Base-by-base conservation (phyloP, 2,329 filamentous ascomycete species). In the Chaetomium strumarium region DNA sequence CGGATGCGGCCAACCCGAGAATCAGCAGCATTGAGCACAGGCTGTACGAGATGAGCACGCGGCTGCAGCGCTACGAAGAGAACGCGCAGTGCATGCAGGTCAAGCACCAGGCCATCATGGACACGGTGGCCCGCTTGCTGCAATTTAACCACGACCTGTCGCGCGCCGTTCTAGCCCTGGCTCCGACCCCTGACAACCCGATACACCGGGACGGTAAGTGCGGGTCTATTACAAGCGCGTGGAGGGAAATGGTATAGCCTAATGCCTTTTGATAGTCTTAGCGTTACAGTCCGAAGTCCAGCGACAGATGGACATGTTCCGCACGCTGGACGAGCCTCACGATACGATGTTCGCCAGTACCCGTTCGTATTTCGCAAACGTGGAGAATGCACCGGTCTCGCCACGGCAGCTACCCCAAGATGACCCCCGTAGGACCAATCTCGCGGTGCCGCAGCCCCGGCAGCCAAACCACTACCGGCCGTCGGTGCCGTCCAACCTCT, bases 101-200 rank as follows among this genome's bases (percentile, higher is more conserved):
- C 58, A 92, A 86, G 69, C 90, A 90, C 65, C 87, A 93, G 64
- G 79, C 85, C 13, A 79, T 95, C 62, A 83, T 90, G 65, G 92
- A 97, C 52, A 86, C 87, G 17, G 77, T 97, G 61, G 76, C 80
- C 58, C 84, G 88, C 5, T 63, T 84, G 51, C 70, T 79, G 37
- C 75, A 93, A 71, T 89, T 90, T 76, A 95, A 90, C 66, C 85
- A 91, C 64, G 90, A 95, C 49, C 78, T 96, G 55, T 86, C 89
- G 8, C 83, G 85, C 59, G 82, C 85, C 49, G 73, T 96, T 24
- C 76, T 90, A 51, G 79, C 83, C 13, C 73, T 95, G 51, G 80
- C 90, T 3, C 86, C 89, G 14, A 83, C 84, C 64, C 79, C 81
- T 4, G 90, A 96, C 49, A 86, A 85, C 61, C 78, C 84, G 38